Conservation (phyloP, 2,329 filamentous ascomycete species). For the Neofusicoccum parvum region DNA sequence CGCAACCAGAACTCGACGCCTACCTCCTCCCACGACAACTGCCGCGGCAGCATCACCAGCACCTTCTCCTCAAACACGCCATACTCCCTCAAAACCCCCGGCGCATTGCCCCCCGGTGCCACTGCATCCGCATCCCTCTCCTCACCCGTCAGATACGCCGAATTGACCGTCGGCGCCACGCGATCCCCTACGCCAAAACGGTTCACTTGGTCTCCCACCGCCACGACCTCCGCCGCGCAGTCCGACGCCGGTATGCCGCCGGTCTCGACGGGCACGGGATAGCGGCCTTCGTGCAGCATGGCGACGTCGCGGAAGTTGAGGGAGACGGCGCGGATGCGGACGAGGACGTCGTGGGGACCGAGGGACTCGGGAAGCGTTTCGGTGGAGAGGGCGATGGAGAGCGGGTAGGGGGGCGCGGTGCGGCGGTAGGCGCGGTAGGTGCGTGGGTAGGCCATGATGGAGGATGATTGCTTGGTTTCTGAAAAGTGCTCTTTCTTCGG, state of each 20-base stretch:
- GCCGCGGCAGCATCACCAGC: constrained; percentile 29
- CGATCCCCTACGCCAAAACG: constrained; percentile 30
- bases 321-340: constrained; percentile 32
- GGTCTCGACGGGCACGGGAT: constrained; percentile 22
- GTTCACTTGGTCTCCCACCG: constrained; percentile 25
- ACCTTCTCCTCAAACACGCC: constrained; percentile 30
- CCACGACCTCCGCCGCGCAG: constrained; percentile 31
- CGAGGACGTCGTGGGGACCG: constrained; percentile 26
- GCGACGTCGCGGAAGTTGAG: constrained; percentile 34
- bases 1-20: no score
- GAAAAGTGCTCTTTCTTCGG: no score
- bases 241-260: constrained; percentile 30
- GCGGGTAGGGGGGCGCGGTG: constrained; percentile 22
- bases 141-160: constrained; percentile 20
- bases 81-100: constrained; percentile 32
- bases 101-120: constrained; percentile 23
- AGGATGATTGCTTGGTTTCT: no score
- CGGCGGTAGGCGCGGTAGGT: constrained; percentile 29
- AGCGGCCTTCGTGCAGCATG: constrained; percentile 28
- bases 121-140: constrained; percentile 21
- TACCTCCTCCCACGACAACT: constrained; percentile 34
- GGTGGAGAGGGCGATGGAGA: constrained; percentile 18
- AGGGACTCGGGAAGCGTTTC: constrained; percentile 27
- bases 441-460: constrained; percentile 15
- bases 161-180: constrained; percentile 27